Conservation (phyloP, 2,329 filamentous ascomycete species). For the Pseudocercospora cruenta region DNA sequence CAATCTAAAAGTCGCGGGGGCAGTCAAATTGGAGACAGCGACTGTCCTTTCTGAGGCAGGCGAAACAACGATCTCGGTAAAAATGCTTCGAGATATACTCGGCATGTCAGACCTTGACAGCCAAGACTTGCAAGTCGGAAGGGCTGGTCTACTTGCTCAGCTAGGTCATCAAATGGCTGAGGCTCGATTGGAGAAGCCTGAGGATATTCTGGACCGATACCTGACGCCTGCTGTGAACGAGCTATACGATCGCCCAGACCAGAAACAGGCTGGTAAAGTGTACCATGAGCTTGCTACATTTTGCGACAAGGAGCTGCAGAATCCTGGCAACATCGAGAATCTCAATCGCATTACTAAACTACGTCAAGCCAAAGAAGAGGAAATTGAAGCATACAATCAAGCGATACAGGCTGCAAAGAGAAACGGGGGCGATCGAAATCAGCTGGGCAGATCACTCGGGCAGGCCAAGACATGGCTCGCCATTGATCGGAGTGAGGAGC, state of each 20-base stretch:
- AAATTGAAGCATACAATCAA: slow-evolving; percentile 73
- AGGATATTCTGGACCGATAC: slow-evolving; percentile 85
- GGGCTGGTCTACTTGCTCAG: slow-evolving; percentile 80
- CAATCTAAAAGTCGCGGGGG: slow-evolving; percentile 77
- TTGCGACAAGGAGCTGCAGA: slow-evolving; percentile 91
- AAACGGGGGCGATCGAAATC: slow-evolving; percentile 53
- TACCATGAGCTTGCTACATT: slow-evolving; percentile 95
- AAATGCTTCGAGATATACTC: slow-evolving; percentile 78
- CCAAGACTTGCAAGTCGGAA: slow-evolving; percentile 72
- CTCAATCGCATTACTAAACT: slow-evolving; percentile 78
- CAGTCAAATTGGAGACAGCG: slow-evolving; percentile 79
- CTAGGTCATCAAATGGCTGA: slow-evolving; percentile 87
- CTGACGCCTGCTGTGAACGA: slow-evolving; percentile 79
- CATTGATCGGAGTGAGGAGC: slow-evolving; percentile 86
- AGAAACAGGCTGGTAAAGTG: slow-evolving; percentile 69
- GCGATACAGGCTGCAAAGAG: slow-evolving; percentile 54
- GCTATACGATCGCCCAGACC: slow-evolving; percentile 55
- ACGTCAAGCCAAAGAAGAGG: slow-evolving; percentile 76
- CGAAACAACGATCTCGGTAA: slow-evolving; percentile 84
- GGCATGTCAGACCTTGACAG: slow-evolving; percentile 63
- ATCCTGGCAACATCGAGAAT: slow-evolving; percentile 81
- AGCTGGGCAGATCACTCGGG: slow-evolving; percentile 61
- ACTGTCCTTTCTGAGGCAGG: slow-evolving; percentile 93
- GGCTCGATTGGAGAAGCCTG: slow-evolving; percentile 86
- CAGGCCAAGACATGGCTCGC: slow-evolving; percentile 87